Evolutionary conservation across 345 rosid genomes (phyloP).

Genomic region (Toxicodendron radicans): DNA sequence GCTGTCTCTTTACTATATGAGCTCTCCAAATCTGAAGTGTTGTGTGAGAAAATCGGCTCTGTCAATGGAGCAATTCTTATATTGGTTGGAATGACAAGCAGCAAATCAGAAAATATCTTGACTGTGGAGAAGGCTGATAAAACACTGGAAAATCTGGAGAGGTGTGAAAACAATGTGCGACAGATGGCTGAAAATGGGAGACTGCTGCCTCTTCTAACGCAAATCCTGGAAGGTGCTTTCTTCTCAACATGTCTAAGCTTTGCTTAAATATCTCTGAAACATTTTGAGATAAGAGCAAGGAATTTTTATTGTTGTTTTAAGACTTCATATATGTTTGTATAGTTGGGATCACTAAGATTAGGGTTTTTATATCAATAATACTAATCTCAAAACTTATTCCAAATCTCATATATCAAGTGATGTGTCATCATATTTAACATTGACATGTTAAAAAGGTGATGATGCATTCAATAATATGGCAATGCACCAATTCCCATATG

Average conservation of each 20-base stretch:
- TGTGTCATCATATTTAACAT: too few species aligned
- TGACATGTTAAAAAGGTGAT: too few species aligned
- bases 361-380: background rate
- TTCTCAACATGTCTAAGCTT: conserved; percentile 14
- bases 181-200: conserved; percentile 93
- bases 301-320: background rate
- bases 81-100: conserved; percentile 86
- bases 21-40: conserved; percentile 78
- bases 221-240: conserved; percentile 76
- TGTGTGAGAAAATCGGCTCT: conserved; percentile 91
- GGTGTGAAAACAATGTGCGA: conserved; percentile 73
- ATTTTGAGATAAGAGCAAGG: background rate
- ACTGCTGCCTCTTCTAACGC: conserved; percentile 76
- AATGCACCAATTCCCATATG: too few species aligned
- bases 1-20: conserved; percentile 86
- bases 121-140: conserved; percentile 87
- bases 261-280: conserved; percentile 14
- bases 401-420: too few species aligned
- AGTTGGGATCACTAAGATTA: background rate
- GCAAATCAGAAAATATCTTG: conserved; percentile 76
- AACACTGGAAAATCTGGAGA: conserved; percentile 79
- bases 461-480: too few species aligned
- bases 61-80: conserved; percentile 86
- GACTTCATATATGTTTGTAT: conserved; percentile 1
- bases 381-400: too few species aligned